Evolutionary conservation across 495 filamentous ascomycete species (phyloP), one percentile per base, ranked within the genome.

Genomic region (Penicillium lividum): DNA sequence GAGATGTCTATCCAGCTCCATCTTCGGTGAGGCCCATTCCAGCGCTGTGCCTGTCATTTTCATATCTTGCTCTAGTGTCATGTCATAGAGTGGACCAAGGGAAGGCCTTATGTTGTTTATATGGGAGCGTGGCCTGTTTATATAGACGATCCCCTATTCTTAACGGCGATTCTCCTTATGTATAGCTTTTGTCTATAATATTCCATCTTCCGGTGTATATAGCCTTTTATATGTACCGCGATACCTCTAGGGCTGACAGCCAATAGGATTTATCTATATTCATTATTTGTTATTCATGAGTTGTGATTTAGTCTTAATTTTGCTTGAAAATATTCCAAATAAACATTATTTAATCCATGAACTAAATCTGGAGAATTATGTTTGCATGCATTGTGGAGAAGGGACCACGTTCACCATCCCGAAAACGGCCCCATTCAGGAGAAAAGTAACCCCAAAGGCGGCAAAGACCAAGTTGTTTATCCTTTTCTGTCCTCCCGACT

Each of bases 391-490:
- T 22, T 22, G 44, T 9, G 38, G 31, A 18, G 49, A 22, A 18
- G 9, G 34, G 56, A 45, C 34, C 55, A 51, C 46, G 46, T 51
- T 57, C 54, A 6, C 9, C n/a, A 8, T 50, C 34, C 55, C 55
- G 47, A 44, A 51, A 51, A 40, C 55, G 55, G 55, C 55, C 54
- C 54, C 54, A 10, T 11, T n/a, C 43, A 18, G 42, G 33, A 50
- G 22, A 36, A 16, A 22, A 22, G 22, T 22, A 22, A 28, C 28
- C 28, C 29, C 27, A 43, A 44, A 43, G 36, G 31, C 16, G 46
- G 38, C 22, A 22, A 22, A 22, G 22, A 33, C 31, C 10, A 33
- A 33, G 31, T 10, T 51, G 55, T 57, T 57, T 57, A 57, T 49
- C 50, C 50, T n/a, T 40, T n/a, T 16, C 28, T 25, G n/a, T 18